These are phyloP conservation scores for Phaseolus lunatus DNA, from an alignment of 306 rosid genomes.

Conservation along the genomic window DNA sequence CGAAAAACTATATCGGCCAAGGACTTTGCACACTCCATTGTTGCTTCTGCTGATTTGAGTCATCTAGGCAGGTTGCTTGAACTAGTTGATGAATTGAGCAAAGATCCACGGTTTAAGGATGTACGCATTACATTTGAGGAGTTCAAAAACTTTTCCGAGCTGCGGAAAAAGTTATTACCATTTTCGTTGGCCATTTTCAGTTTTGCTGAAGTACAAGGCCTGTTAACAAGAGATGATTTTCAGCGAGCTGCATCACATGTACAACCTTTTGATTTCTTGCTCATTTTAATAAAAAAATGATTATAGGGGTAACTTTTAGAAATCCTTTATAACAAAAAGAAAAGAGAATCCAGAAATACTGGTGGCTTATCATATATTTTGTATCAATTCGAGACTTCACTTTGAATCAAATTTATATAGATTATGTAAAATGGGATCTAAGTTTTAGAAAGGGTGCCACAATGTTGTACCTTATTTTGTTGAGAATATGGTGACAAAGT, in stretches of 20 bases:
- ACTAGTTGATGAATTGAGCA: not conserved
- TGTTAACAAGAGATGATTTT: constrained; percentile 18
- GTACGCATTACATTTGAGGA: constrained; percentile 26
- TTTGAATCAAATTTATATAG: too few species aligned
- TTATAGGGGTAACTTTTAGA: not conserved
- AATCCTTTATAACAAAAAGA: not conserved
- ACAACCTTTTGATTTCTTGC: not conserved
- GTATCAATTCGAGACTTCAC: not conserved
- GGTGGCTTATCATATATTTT: not conserved
- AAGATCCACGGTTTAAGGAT: not conserved
- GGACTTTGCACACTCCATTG: constrained; percentile 25
- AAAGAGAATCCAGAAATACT: not conserved
- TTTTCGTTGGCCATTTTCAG: constrained; percentile 23
- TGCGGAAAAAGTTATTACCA: constrained; percentile 8
- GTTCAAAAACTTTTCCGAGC: constrained; percentile 24
- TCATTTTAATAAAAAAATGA: not conserved
- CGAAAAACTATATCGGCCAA: not conserved
- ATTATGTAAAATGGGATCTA: not conserved
- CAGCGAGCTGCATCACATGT: constrained; percentile 29
- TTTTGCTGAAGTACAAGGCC: constrained; percentile 24
- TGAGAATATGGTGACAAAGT: not conserved
- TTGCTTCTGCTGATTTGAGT: constrained; percentile 30
- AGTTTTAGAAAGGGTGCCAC: not conserved
- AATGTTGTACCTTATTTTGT: too few species aligned
- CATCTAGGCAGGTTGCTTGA: constrained; percentile 22